phyloP scores from a whole-genome alignment of 2,329 filamentous ascomycete genomes.

The Nigrospora oryzae region DNA sequence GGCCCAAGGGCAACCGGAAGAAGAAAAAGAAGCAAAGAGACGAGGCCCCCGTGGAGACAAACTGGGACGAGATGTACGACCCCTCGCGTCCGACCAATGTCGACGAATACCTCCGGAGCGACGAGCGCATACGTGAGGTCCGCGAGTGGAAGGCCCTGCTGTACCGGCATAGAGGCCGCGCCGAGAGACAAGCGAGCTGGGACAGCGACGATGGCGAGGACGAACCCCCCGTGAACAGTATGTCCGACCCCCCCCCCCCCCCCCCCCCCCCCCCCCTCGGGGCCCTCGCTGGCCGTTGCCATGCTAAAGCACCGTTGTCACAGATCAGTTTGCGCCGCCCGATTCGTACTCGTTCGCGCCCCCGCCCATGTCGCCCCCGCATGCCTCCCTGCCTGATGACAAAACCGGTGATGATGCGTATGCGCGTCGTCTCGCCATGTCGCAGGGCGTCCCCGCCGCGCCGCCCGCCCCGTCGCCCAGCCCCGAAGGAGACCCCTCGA shows the following conservation, averaged over 20 bases:
- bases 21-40: constrained; percentile 62
- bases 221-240: constrained; percentile 15
- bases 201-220: constrained; percentile 23
- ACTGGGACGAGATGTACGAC: constrained; percentile 92
- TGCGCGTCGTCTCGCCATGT: constrained; percentile 51
- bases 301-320: constrained; percentile 3
- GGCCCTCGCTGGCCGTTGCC: constrained; percentile 2
- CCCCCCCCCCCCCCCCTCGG: background rate
- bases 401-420: constrained; percentile 63
- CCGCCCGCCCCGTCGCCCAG: constrained; percentile 16
- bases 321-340: constrained; percentile 54
- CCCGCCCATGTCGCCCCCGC: constrained; percentile 40
- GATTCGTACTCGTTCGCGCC: constrained; percentile 48
- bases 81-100: constrained; percentile 74
- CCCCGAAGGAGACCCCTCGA: constrained; percentile 33
- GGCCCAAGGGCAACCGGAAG: constrained; percentile 69
- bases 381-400: constrained; percentile 42
- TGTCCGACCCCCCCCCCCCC: background rate
- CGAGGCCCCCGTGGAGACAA: constrained; percentile 47
- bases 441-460: constrained; percentile 26
- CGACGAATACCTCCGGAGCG: constrained; percentile 75
- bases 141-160: constrained; percentile 79
- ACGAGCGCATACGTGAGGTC: constrained; percentile 73
- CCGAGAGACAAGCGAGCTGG: constrained; percentile 27
- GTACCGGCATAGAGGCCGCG: constrained; percentile 57